phyloP scores from a whole-genome alignment of 2,329 filamentous ascomycete genomes.

The Exserohilum rostratum region DNA sequence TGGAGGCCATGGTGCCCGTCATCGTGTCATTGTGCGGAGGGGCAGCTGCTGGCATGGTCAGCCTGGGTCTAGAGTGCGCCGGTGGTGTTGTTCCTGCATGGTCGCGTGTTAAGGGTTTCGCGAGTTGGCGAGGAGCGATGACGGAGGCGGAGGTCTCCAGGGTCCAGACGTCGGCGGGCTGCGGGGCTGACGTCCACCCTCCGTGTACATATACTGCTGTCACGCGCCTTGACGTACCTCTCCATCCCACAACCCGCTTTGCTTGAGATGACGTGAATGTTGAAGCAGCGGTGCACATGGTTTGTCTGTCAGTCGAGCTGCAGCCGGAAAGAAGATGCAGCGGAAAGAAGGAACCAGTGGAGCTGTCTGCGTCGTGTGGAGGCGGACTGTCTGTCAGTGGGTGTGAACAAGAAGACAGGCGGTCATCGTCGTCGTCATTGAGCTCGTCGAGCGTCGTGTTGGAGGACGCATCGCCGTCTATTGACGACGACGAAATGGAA shows the following conservation, averaged over 20 bases:
- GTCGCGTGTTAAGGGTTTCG: conserved; percentile 28
- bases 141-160: conserved; percentile 23
- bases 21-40: conserved; percentile 32
- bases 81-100: conserved; percentile 25
- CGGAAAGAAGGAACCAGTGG: conserved; percentile 19
- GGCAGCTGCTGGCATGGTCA: conserved; percentile 39
- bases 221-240: conserved; percentile 22
- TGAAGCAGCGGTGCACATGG: conserved; percentile 40
- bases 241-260: conserved; percentile 11
- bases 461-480: conserved; percentile 22
- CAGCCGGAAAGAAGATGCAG: conserved; percentile 39
- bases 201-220: neutral
- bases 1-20: conserved; percentile 22
- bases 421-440: conserved; percentile 6
- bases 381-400: conserved; percentile 2
- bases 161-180: conserved; percentile 17
- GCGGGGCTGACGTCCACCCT: conserved; percentile 12
- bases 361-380: conserved; percentile 2
- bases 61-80: conserved; percentile 19
- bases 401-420: neutral
- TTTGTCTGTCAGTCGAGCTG: conserved; percentile 27
- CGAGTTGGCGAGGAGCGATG: conserved; percentile 25
- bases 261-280: conserved; percentile 36
- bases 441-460: conserved; percentile 20
- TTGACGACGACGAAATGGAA: conserved; percentile 14